Conservation (phyloP, 345 rosid species). For the Rhodamnia argentea region DNA sequence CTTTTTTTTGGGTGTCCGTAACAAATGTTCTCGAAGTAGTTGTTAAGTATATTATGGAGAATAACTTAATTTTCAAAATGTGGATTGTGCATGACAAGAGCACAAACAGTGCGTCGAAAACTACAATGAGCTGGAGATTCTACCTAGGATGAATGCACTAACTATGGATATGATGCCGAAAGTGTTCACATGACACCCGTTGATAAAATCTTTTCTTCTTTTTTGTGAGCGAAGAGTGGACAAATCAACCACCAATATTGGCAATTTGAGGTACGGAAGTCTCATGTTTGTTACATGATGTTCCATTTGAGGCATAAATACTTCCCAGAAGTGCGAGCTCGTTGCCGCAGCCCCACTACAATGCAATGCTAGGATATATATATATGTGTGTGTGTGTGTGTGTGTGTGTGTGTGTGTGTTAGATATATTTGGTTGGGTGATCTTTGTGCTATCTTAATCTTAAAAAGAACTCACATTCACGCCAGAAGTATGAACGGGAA, state of each 20-base stretch:
- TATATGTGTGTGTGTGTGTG: no score
- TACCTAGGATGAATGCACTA: no score
- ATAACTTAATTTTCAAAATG: not conserved
- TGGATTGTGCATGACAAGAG: not conserved
- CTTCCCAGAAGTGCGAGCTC: not conserved
- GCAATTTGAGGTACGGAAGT: not conserved
- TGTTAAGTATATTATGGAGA: not conserved
- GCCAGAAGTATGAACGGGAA: not conserved
- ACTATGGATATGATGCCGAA: no score
- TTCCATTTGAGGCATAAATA: not conserved
- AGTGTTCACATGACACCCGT: not conserved
- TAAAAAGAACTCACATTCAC: not conserved
- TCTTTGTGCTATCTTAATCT: not conserved
- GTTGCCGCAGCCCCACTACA: not conserved
- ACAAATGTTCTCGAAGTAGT: not conserved
- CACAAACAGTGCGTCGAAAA: not conserved
- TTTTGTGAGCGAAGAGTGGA: not conserved
- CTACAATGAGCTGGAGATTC: no score
- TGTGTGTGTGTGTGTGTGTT: no score
- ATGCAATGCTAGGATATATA: no score
- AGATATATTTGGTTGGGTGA: not conserved
- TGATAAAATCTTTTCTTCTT: not conserved
- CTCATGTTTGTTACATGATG: not conserved
- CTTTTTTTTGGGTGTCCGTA: not conserved
- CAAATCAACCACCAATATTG: not conserved